Percentiles rank a stretch among this genome's conserved stretches.
These are phyloP conservation scores for Metschnikowia matae DNA, from an alignment of 805 yeast genomes.

Conservation along the genomic window DNA sequence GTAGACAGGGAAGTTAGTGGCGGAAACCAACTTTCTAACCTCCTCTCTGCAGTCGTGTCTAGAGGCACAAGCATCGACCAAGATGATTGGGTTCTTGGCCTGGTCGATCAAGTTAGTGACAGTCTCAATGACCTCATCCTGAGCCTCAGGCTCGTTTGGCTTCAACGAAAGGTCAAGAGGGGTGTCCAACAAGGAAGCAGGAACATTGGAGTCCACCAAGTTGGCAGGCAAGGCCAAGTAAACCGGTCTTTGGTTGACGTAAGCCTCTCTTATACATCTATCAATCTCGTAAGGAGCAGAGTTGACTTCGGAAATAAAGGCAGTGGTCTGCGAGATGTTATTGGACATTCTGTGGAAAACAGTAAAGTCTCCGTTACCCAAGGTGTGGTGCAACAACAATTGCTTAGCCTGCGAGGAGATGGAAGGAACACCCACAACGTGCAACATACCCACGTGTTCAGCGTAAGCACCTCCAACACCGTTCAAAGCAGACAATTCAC, in stretches of 20 bases:
- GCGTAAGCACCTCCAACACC: slow-evolving; percentile 89
- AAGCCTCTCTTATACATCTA: slow-evolving; percentile 68
- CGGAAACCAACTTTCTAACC: slow-evolving; percentile 56
- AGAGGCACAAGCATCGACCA: slow-evolving; percentile 84
- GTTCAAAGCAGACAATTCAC: slow-evolving; percentile 79
- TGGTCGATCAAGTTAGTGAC: slow-evolving; percentile 48
- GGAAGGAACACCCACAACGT: slow-evolving; percentile 85
- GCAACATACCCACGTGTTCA: slow-evolving; percentile 82
- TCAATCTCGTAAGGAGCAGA: slow-evolving; percentile 72
- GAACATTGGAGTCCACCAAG: slow-evolving; percentile 63
- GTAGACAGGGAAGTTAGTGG: slow-evolving; percentile 75
- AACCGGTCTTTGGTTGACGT: slow-evolving; percentile 71
- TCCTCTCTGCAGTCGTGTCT: slow-evolving; percentile 69
- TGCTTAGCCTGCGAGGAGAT: slow-evolving; percentile 68
- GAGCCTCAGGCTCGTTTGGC: slow-evolving; percentile 58
- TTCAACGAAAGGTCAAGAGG: slow-evolving; percentile 61
- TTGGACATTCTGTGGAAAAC: slow-evolving; percentile 77
- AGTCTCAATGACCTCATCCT: slow-evolving; percentile 54
- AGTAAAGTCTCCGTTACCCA: slow-evolving; percentile 79
- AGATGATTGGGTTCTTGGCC: slow-evolving; percentile 67
- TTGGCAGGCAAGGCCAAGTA: slow-evolving; percentile 82
- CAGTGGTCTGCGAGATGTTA: slow-evolving; percentile 63
- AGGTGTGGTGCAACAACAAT: slow-evolving; percentile 73
- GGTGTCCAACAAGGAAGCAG: slow-evolving; percentile 51
- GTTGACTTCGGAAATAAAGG: slow-evolving; percentile 57